Percentiles rank a stretch among this genome's conserved stretches.
Evolutionary conservation across 1,139 yeast genomes (phyloP).

Genomic region (Magnusiomyces ingens): DNA sequence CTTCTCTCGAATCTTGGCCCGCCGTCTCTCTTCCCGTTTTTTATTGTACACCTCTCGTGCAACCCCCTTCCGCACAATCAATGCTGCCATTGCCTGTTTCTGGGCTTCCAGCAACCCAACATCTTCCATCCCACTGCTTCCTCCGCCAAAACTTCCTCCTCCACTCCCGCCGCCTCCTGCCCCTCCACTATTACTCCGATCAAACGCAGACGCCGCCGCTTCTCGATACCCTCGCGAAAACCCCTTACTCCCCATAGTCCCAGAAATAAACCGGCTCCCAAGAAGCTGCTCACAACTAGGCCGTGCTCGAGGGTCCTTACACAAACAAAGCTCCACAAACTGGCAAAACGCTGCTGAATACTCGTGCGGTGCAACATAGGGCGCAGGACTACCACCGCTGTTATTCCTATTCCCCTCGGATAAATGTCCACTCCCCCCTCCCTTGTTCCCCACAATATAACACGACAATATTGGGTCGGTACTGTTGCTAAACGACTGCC

Average conservation of each 20-base stretch:
- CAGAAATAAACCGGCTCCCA: conserved; percentile 6
- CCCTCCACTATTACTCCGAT: too few species aligned
- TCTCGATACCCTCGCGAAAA: background rate
- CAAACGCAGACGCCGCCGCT: background rate
- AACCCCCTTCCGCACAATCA: conserved; percentile 8
- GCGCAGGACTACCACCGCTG: background rate
- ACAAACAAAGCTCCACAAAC: conserved; percentile 54
- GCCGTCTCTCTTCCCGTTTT: conserved; percentile 7
- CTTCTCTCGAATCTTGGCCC: background rate
- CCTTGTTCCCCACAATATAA: too few species aligned
- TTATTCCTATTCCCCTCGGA: background rate
- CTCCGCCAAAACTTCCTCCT: too few species aligned
- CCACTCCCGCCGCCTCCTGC: too few species aligned
- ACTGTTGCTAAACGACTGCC: too few species aligned
- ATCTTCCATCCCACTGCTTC: too few species aligned
- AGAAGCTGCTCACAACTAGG: conserved; percentile 24
- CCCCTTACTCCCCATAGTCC: background rate
- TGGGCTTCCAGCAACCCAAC: too few species aligned
- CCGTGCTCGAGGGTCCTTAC: conserved; percentile 50
- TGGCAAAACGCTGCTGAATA: conserved; percentile 49
- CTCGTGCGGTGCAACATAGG: conserved; percentile 21
- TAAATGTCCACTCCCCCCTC: too few species aligned
- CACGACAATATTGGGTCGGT: too few species aligned
- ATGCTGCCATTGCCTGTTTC: background rate
- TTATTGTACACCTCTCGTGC: conserved; percentile 8